phyloP scores from a whole-genome alignment of 768 basidiomycete genomes.

The Amanita brunnescens region DNA sequence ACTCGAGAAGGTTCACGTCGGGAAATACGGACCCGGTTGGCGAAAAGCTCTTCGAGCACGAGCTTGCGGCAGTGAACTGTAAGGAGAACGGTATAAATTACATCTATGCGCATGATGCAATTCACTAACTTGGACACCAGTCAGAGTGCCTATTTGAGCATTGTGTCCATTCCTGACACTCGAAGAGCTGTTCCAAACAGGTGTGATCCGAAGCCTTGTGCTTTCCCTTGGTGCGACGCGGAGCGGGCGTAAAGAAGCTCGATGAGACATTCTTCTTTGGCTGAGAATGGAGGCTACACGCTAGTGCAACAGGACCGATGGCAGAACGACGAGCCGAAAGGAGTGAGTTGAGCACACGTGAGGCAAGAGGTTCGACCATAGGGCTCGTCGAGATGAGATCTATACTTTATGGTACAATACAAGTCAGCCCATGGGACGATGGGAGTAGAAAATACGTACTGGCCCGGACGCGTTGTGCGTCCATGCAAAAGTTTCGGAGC shows the following conservation, averaged over 20 bases:
- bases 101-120: not conserved
- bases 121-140: slow-evolving; percentile 40
- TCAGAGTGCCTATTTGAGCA: slow-evolving; percentile 34
- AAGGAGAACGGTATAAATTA: slow-evolving; percentile 1
- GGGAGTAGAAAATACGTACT: no score
- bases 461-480: not conserved
- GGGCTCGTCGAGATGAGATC: slow-evolving; percentile 8
- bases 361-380: slow-evolving; percentile 61
- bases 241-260: slow-evolving; percentile 48
- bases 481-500: not conserved
- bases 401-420: not conserved
- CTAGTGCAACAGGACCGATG: slow-evolving; percentile 1
- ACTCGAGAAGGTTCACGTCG: not conserved
- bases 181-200: slow-evolving; percentile 22
- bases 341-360: slow-evolving; percentile 42
- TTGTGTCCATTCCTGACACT: slow-evolving; percentile 40
- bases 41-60: slow-evolving; percentile 7
- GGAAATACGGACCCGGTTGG: not conserved
- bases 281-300: slow-evolving; percentile 4
- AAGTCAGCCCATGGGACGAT: not conserved
- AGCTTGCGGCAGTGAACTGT: slow-evolving; percentile 5
- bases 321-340: slow-evolving; percentile 25
- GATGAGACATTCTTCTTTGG: slow-evolving; percentile 14
- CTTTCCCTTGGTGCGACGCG: slow-evolving; percentile 46
- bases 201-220: slow-evolving; percentile 28